These are phyloP conservation scores for Trichoderma atrobrunneum DNA, from an alignment of 2,329 filamentous ascomycete species.

Conservation along the genomic window DNA sequence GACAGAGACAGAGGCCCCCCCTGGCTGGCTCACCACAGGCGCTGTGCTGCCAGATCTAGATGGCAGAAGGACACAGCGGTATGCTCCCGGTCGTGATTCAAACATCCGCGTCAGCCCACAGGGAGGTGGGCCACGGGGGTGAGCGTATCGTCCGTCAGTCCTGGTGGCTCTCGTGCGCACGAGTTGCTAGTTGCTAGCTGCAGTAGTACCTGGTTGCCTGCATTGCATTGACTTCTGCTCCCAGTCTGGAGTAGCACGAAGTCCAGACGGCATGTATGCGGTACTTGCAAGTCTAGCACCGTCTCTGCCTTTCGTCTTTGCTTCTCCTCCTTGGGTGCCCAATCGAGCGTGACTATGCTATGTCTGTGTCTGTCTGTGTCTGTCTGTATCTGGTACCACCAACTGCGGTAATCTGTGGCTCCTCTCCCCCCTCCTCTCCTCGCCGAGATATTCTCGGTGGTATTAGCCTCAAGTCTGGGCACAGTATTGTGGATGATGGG, in stretches of 20 bases:
- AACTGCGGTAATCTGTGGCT: background rate
- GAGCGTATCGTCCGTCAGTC: background rate
- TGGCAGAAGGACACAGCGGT: background rate
- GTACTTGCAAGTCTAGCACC: background rate
- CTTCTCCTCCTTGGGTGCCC: background rate
- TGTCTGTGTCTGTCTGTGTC: background rate
- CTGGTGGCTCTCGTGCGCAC: slow-evolving; percentile 6
- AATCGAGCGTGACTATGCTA: background rate
- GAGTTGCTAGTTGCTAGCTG: slow-evolving; percentile 12
- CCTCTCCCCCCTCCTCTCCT: background rate
- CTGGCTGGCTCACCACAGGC: background rate
- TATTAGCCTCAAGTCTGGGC: slow-evolving; percentile 8
- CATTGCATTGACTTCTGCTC: slow-evolving; percentile 13
- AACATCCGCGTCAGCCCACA: slow-evolving; percentile 8
- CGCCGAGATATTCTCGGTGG: background rate
- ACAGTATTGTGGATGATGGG: background rate
- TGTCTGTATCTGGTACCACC: background rate
- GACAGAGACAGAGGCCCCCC: background rate
- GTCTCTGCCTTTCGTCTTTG: background rate
- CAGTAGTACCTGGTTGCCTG: slow-evolving; percentile 15
- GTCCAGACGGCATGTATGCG: background rate
- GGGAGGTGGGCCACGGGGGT: background rate
- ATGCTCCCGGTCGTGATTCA: slow-evolving; percentile 4
- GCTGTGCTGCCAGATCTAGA: slow-evolving; percentile 12
- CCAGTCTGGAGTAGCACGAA: slow-evolving; percentile 14